phyloP scores from a whole-genome alignment of 2,329 filamentous ascomycete species.

The Polychaeton citri region DNA sequence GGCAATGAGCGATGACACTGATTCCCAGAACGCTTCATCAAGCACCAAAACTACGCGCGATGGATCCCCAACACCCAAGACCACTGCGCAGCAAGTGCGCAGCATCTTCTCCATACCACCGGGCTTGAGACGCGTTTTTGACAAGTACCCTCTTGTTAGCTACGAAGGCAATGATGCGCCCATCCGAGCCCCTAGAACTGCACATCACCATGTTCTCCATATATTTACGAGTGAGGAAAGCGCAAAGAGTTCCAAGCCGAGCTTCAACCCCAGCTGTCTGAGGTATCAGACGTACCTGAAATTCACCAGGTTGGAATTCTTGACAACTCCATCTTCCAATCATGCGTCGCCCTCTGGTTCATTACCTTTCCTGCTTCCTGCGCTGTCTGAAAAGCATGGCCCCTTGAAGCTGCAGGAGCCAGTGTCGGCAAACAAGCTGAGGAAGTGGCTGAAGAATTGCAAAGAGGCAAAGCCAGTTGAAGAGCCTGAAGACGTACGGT shows the following conservation, averaged over 20 bases:
- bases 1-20: neutral
- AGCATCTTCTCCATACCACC: slow-evolving; percentile 47
- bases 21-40: neutral
- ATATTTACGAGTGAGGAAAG: slow-evolving; percentile 60
- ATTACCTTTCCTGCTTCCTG: slow-evolving; percentile 73
- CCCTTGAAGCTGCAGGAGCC: slow-evolving; percentile 20
- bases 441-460: slow-evolving; percentile 47
- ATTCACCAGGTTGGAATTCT: slow-evolving; percentile 57
- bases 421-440: slow-evolving; percentile 51
- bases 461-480: slow-evolving; percentile 15
- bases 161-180: slow-evolving; percentile 68
- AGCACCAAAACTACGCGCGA: neutral
- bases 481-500: slow-evolving; percentile 41
- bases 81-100: slow-evolving; percentile 4
- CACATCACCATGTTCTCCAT: slow-evolving; percentile 49
- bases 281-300: slow-evolving; percentile 94
- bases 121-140: slow-evolving; percentile 71
- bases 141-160: slow-evolving; percentile 63
- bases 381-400: slow-evolving; percentile 4
- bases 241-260: slow-evolving; percentile 49
- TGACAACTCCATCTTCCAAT: slow-evolving; percentile 63
- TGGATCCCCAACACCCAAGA: neutral
- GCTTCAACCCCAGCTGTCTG: slow-evolving; percentile 83
- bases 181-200: slow-evolving; percentile 38
- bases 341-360: slow-evolving; percentile 81